These are phyloP conservation scores for Cordyceps farinosa DNA, from an alignment of 2,329 filamentous ascomycete species.

Conservation along the genomic window DNA sequence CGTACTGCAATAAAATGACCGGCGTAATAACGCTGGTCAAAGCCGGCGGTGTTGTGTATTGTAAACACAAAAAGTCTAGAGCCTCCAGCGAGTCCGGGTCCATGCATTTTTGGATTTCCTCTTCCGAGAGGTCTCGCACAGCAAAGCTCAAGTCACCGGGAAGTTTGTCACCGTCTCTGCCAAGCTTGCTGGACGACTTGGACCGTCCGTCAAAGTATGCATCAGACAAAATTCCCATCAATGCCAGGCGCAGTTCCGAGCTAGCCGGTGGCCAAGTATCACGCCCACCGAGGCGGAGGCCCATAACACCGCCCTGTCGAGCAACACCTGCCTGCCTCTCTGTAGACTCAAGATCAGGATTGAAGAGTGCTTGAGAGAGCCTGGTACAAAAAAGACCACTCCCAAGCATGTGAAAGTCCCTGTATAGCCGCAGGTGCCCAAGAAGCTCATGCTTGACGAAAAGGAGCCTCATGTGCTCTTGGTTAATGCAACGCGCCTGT, in stretches of 20 bases:
- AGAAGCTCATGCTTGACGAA: constrained; percentile 71
- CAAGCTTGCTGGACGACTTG: constrained; percentile 30
- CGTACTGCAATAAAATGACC: constrained; percentile 71
- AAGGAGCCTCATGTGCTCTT: constrained; percentile 69
- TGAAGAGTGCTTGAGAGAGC: constrained; percentile 79
- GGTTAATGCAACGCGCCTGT: constrained; percentile 75
- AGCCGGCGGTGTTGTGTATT: constrained; percentile 73
- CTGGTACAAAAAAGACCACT: constrained; percentile 80
- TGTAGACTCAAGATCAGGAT: constrained; percentile 74
- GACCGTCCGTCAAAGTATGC: constrained; percentile 48
- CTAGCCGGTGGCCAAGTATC: constrained; percentile 90
- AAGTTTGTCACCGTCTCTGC: constrained; percentile 34
- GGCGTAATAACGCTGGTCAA: constrained; percentile 72
- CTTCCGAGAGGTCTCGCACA: constrained; percentile 72
- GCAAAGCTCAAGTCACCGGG: constrained; percentile 76
- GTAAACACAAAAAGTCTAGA: constrained; percentile 85
- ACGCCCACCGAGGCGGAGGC: constrained; percentile 75
- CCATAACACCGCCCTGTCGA: constrained; percentile 68
- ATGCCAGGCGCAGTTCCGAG: constrained; percentile 82
- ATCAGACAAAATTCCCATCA: constrained; percentile 82
- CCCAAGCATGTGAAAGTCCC: constrained; percentile 77
- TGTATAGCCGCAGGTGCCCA: constrained; percentile 70
- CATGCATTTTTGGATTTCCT: constrained; percentile 79
- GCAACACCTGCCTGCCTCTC: constrained; percentile 69
- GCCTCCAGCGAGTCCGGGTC: constrained; percentile 80